These are phyloP conservation scores for Flaveria robusta DNA, from an alignment of 129 eudicot genomes.

Conservation along the genomic window DNA sequence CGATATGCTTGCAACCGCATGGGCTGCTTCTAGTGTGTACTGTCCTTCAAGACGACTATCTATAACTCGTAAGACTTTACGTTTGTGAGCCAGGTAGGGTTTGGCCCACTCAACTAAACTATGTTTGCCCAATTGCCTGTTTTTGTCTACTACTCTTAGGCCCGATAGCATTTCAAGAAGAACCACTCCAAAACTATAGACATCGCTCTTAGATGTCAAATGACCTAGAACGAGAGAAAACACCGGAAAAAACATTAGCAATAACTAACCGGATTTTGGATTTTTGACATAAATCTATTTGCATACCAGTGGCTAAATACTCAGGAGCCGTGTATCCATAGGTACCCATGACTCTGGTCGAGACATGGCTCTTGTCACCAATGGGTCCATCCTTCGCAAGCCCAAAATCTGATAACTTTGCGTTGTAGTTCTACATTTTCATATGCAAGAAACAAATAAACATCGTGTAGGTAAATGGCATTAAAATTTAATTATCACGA, in stretches of 20 bases:
- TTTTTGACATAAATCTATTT: too few species aligned
- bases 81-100: background rate
- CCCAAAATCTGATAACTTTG: conserved; percentile 95
- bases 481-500: too few species aligned
- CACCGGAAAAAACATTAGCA: too few species aligned
- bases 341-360: conserved; percentile 98
- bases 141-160: conserved; percentile 17
- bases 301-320: conserved; percentile 88
- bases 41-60: conserved; percentile 77
- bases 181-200: conserved; percentile 36
- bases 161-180: conserved; percentile 31
- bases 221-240: background rate
- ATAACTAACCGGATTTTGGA: too few species aligned
- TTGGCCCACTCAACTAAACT: conserved; percentile 24
- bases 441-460: background rate
- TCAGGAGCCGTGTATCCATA: conserved; percentile 98
- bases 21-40: conserved; percentile 35
- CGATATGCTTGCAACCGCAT: too few species aligned
- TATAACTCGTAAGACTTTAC: conserved; percentile 42
- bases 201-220: conserved; percentile 20
- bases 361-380: conserved; percentile 92
- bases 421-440: conserved; percentile 74
- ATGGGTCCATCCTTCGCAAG: conserved; percentile 98
- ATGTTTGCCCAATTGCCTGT: conserved; percentile 26
- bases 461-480: background rate